phyloP scores from a whole-genome alignment of 169 alveolate species.

The Plasmodium vivax region DNA sequence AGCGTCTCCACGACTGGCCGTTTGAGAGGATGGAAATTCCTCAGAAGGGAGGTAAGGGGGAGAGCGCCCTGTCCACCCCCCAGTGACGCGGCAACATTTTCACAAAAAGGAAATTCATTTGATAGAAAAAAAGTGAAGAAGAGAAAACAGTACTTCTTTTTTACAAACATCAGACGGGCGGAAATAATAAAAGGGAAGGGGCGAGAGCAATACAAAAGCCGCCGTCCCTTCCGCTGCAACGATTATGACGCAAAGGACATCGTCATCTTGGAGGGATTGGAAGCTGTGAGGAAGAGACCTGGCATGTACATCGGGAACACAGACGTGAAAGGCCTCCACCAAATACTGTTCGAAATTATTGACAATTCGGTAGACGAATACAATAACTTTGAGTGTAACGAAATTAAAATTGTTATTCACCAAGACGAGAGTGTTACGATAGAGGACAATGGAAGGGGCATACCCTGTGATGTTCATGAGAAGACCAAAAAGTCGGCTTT shows the following conservation, averaged over 20 bases:
- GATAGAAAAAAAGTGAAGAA: not conserved
- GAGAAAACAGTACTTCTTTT: not conserved
- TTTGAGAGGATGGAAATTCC: not conserved
- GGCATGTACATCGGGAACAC: slow-evolving; percentile 90
- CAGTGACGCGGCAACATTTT: not conserved
- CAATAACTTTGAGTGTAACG: slow-evolving; percentile 81
- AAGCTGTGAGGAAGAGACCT: slow-evolving; percentile 89
- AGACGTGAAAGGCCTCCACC: slow-evolving; percentile 85
- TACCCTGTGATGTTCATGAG: slow-evolving; percentile 85
- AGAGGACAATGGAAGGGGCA: slow-evolving; percentile 86
- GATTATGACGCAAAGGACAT: slow-evolving; percentile 84
- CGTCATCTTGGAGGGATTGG: slow-evolving; percentile 86
- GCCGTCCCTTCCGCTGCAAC: slow-evolving; percentile 19
- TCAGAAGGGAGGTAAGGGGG: not conserved
- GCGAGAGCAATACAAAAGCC: not conserved
- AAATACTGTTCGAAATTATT: slow-evolving; percentile 84
- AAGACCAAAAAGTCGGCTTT: slow-evolving; percentile 82
- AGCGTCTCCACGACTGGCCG: not conserved
- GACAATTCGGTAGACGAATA: slow-evolving; percentile 89
- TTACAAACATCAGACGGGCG: not conserved
- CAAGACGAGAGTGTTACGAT: slow-evolving; percentile 81
- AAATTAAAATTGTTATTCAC: slow-evolving; percentile 78
- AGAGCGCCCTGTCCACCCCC: not conserved
- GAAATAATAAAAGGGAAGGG: not conserved
- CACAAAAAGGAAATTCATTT: not conserved